Percentiles rank a stretch among this genome's conserved stretches.
Conservation (phyloP, 1,284 basidiomycete genomes). For the Cystobasidium sp. region DNA sequence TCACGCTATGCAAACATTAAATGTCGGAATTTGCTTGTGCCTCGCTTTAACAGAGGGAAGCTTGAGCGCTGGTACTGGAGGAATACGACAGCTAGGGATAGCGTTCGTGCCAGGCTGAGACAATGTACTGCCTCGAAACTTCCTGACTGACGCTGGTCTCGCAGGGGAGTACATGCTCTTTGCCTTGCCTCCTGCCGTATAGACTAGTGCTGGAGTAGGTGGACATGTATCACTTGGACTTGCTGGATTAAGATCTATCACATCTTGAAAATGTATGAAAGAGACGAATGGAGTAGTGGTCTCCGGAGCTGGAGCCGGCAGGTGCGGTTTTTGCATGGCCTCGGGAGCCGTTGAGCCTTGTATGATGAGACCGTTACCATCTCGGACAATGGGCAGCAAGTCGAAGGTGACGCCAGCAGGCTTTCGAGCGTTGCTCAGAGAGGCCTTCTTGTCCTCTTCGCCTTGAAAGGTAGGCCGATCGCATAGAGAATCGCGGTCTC, state of each 20-base stretch:
- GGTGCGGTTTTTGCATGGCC: not conserved
- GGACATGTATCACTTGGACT: not conserved
- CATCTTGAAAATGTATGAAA: not conserved
- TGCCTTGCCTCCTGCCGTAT: slow-evolving; percentile 20
- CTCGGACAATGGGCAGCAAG: not conserved
- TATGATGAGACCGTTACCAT: not conserved
- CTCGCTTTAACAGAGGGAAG: slow-evolving; percentile 20
- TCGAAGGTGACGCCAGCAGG: not conserved
- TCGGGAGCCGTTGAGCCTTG: not conserved
- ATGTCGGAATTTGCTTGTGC: slow-evolving; percentile 25
- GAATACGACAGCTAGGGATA: not conserved
- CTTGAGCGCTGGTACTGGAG: slow-evolving; percentile 8
- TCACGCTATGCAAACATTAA: slow-evolving; percentile 20
- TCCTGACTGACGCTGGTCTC: slow-evolving; percentile 11
- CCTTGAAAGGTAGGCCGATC: not conserved
- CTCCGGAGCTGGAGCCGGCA: not conserved
- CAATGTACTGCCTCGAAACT: not conserved
- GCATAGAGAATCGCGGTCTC: not conserved
- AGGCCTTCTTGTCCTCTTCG: not conserved
- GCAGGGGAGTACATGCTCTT: slow-evolving; percentile 18
- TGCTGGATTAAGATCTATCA: not conserved
- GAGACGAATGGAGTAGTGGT: slow-evolving; percentile 1
- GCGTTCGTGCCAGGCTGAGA: not conserved
- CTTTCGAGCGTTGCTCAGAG: not conserved
- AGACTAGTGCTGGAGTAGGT: slow-evolving; percentile 12